Conservation (phyloP, 148 eudicot species). For the Mesembryanthemum crystallinum region DNA sequence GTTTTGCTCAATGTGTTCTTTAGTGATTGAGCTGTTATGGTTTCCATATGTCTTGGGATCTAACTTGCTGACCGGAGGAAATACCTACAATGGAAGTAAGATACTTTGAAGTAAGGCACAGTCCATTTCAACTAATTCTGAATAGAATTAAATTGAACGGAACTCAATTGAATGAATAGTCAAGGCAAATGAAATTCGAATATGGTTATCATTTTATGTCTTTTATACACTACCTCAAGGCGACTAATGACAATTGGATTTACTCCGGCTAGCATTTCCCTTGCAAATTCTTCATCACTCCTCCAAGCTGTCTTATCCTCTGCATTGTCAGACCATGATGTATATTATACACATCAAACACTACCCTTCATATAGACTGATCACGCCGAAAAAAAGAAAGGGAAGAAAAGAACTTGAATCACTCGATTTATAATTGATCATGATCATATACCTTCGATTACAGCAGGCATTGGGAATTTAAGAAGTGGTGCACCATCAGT, state of each 20-base stretch:
- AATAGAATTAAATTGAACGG: too few relatives aligned
- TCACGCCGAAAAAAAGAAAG: too few relatives aligned
- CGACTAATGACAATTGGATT: conserved; percentile 65
- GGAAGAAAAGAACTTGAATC: too few relatives aligned
- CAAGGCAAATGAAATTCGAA: neutral
- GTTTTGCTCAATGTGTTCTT: conserved; percentile 42
- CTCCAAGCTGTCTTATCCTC: conserved; percentile 82
- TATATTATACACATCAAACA: neutral
- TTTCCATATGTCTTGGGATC: conserved; percentile 57
- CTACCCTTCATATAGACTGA: too few relatives aligned
- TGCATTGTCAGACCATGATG: conserved; percentile 22
- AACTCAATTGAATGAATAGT: too few relatives aligned
- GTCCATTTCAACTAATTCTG: too few relatives aligned
- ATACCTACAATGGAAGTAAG: conserved; percentile 30
- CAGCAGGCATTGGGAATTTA: conserved; percentile 71
- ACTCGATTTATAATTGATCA: too few relatives aligned
- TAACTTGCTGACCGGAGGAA: conserved; percentile 63
- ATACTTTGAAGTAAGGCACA: neutral
- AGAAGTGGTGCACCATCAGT: conserved; percentile 51
- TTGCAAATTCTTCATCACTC: conserved; percentile 84
- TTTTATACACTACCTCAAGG: conserved; percentile 43
- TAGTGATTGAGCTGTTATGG: conserved; percentile 57
- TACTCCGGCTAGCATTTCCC: conserved; percentile 84
- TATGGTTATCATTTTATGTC: too few relatives aligned
- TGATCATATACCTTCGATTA: conserved; percentile 55